Evolutionary conservation across 2,329 filamentous ascomycete genomes (phyloP).

Genomic region (Truncatella angustata): DNA sequence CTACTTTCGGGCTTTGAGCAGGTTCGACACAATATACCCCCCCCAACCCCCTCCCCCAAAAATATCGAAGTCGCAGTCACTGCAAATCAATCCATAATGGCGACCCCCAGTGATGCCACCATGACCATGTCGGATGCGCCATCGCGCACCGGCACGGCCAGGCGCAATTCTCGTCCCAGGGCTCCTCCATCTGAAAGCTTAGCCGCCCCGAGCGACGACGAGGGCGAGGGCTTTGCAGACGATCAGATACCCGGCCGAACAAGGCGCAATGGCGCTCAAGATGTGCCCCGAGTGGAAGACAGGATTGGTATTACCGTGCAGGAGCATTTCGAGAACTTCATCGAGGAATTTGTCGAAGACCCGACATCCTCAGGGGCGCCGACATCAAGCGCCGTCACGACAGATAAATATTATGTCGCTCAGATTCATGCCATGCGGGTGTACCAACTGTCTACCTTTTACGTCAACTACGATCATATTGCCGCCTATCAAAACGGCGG

Average conservation of each 20-base stretch:
- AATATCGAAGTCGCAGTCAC: too few relatives aligned
- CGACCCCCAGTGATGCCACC: slow-evolving; percentile 55
- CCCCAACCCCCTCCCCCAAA: too few relatives aligned
- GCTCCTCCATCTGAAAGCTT: slow-evolving; percentile 63
- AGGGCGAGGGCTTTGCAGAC: slow-evolving; percentile 61
- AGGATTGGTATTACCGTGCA: slow-evolving; percentile 72
- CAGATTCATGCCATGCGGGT: slow-evolving; percentile 76
- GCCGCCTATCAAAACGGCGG: slow-evolving; percentile 73
- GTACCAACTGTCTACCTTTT: slow-evolving; percentile 78
- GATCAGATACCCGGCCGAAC: slow-evolving; percentile 58
- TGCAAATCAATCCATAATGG: slow-evolving; percentile 35
- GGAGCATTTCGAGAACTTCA: slow-evolving; percentile 74
- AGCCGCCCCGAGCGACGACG: slow-evolving; percentile 60
- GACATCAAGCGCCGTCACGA: slow-evolving; percentile 67
- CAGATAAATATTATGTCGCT: slow-evolving; percentile 81
- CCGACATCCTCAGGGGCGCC: slow-evolving; percentile 61
- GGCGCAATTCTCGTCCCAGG: slow-evolving; percentile 39
- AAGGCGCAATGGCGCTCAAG: slow-evolving; percentile 44
- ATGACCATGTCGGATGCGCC: slow-evolving; percentile 55
- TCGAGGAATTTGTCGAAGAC: slow-evolving; percentile 76
- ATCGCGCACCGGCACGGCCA: slow-evolving; percentile 1
- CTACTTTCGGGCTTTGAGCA: too few relatives aligned
- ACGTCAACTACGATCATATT: slow-evolving; percentile 85
- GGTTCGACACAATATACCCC: too few relatives aligned
- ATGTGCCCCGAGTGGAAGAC: slow-evolving; percentile 72